Conservation (phyloP, 805 yeast genomes). For the Saturnispora saitoi region DNA sequence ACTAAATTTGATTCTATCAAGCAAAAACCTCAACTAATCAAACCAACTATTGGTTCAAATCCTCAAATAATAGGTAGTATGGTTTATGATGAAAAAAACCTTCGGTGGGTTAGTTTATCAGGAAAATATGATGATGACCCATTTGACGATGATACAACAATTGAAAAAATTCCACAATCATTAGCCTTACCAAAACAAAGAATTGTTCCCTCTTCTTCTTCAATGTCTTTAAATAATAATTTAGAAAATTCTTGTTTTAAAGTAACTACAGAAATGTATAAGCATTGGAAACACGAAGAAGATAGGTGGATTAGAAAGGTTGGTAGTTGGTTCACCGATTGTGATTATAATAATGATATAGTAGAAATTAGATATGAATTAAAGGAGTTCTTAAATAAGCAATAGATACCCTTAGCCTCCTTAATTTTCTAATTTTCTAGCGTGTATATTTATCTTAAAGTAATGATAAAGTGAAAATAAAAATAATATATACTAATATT, state of each 20-base stretch:
- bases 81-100: slow-evolving; percentile 49
- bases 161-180: slow-evolving; percentile 4
- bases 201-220: slow-evolving; percentile 13
- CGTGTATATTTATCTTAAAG: background rate
- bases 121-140: slow-evolving; percentile 37
- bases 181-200: background rate
- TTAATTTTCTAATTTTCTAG: background rate
- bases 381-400: slow-evolving; percentile 24
- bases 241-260: slow-evolving; percentile 16
- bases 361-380: slow-evolving; percentile 23
- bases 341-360: slow-evolving; percentile 17
- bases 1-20: slow-evolving; percentile 38
- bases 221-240: slow-evolving; percentile 9
- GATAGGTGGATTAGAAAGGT: slow-evolving; percentile 29
- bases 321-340: slow-evolving; percentile 29
- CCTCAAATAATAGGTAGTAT: slow-evolving; percentile 42
- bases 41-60: slow-evolving; percentile 6
- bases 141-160: slow-evolving; percentile 35
- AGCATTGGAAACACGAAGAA: slow-evolving; percentile 27
- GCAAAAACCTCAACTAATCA: slow-evolving; percentile 20
- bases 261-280: slow-evolving; percentile 22
- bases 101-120: slow-evolving; percentile 49
- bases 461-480: background rate
- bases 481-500: too few species aligned
- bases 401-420: slow-evolving; percentile 7